phyloP scores from a whole-genome alignment of 2,329 filamentous ascomycete species.

The Stachybotrys chlorohalonatus region DNA sequence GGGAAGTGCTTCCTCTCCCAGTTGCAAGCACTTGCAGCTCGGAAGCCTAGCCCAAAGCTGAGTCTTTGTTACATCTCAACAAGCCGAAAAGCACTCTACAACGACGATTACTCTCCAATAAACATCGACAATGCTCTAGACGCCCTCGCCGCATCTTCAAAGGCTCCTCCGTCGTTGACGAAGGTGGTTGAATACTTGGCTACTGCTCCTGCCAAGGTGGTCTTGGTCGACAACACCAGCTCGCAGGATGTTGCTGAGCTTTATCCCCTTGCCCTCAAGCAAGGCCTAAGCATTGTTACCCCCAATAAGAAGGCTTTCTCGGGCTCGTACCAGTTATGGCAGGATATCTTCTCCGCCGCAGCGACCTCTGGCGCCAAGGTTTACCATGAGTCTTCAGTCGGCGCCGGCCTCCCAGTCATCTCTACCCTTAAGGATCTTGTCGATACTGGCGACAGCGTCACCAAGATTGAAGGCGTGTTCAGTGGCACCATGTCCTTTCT shows the following conservation, averaged over 20 bases:
- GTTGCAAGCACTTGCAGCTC: conserved; percentile 57
- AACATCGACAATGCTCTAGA: conserved; percentile 51
- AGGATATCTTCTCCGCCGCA: conserved; percentile 73
- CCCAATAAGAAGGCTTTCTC: conserved; percentile 99
- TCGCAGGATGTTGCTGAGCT: conserved; percentile 74
- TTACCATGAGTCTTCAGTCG: conserved; percentile 93
- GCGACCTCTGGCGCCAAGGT: conserved; percentile 65
- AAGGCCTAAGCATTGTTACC: conserved; percentile 84
- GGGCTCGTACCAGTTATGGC: conserved; percentile 70
- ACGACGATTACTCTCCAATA: conserved; percentile 61
- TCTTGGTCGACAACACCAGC: conserved; percentile 94
- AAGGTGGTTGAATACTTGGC: conserved; percentile 72
- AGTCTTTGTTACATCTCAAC: conserved; percentile 79
- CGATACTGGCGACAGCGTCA: conserved; percentile 84
- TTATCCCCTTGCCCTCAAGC: conserved; percentile 73
- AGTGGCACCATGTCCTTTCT: conserved; percentile 97
- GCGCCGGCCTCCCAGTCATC: conserved; percentile 86
- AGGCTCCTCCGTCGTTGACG: conserved; percentile 56
- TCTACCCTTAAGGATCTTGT: conserved; percentile 92
- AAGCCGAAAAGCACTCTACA: conserved; percentile 74
- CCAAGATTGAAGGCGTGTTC: conserved; percentile 92
- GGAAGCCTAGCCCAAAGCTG: conserved; percentile 60
- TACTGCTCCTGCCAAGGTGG: conserved; percentile 64
- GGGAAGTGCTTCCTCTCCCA: conserved; percentile 86
- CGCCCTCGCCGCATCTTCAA: conserved; percentile 53